These are phyloP conservation scores for Ceriops decandra DNA, from an alignment of 345 rosid species.

Conservation along the genomic window DNA sequence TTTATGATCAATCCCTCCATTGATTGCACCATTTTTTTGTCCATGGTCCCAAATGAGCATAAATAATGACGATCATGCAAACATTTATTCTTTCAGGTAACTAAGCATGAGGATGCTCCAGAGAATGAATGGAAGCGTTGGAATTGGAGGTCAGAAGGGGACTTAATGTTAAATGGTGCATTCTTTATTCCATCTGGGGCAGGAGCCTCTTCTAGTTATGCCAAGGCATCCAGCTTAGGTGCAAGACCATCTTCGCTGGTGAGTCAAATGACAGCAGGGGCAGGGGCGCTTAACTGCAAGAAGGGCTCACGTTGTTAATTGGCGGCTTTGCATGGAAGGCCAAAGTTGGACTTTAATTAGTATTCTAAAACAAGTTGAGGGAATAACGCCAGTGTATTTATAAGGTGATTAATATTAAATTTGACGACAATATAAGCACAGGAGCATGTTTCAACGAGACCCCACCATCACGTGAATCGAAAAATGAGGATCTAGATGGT, in stretches of 20 bases:
- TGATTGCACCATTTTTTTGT: background rate
- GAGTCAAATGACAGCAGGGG: slow-evolving; percentile 21
- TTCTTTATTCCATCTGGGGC: slow-evolving; percentile 22
- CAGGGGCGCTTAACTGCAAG: slow-evolving; percentile 27
- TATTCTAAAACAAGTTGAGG: too few species aligned
- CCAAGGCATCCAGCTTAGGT: slow-evolving; percentile 28
- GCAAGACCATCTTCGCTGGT: slow-evolving; percentile 29
- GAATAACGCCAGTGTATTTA: too few species aligned
- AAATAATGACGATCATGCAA: too few species aligned
- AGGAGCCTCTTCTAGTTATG: slow-evolving; percentile 26
- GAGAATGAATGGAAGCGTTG: slow-evolving; percentile 22
- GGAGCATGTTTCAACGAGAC: too few species aligned
- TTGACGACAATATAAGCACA: too few species aligned
- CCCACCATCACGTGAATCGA: too few species aligned
- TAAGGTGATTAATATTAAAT: too few species aligned
- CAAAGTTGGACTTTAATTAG: background rate
- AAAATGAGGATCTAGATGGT: background rate
- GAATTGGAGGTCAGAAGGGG: slow-evolving; percentile 36
- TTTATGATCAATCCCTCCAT: background rate
- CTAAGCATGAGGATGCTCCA: slow-evolving; percentile 27
- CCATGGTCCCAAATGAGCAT: background rate
- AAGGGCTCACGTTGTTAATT: slow-evolving; percentile 27
- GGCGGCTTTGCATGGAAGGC: slow-evolving; percentile 11
- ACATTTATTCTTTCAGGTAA: slow-evolving; percentile 17
- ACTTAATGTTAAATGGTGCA: slow-evolving; percentile 25